These are phyloP conservation scores for Chaetomium sp. DNA, from an alignment of 2,329 filamentous ascomycete genomes.

Conservation along the genomic window DNA sequence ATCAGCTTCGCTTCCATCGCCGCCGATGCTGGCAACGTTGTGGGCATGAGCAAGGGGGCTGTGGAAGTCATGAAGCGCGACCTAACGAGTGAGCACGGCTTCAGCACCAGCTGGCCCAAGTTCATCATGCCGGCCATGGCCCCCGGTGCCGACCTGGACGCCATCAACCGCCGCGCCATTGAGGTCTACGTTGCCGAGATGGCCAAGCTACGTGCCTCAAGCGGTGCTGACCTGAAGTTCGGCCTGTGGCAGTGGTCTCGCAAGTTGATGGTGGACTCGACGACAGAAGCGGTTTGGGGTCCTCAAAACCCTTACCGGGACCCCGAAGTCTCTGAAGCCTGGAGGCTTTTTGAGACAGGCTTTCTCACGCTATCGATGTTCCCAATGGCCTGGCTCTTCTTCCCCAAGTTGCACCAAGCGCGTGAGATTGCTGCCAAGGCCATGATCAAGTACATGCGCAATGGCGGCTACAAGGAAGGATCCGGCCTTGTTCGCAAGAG, in stretches of 20 bases:
- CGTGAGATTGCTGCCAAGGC: slow-evolving; percentile 10
- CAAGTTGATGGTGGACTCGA: slow-evolving; percentile 19
- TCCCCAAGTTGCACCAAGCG: slow-evolving; percentile 7
- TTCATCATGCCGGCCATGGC: slow-evolving; percentile 12
- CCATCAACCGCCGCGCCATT: slow-evolving; percentile 20
- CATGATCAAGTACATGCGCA: slow-evolving; percentile 19
- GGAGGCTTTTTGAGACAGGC: slow-evolving; percentile 17
- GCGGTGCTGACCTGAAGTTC: neutral
- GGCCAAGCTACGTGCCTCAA: slow-evolving; percentile 10
- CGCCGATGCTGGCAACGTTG: slow-evolving; percentile 18
- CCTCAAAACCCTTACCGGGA: slow-evolving; percentile 25
- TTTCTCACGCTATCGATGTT: slow-evolving; percentile 11
- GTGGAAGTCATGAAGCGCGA: slow-evolving; percentile 21
- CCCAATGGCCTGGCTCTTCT: neutral
- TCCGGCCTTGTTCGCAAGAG: slow-evolving; percentile 23
- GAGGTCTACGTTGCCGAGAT: slow-evolving; percentile 17
- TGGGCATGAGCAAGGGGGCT: slow-evolving; percentile 25
- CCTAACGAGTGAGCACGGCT: slow-evolving; percentile 11
- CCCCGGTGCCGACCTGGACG: slow-evolving; percentile 18
- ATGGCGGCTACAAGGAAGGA: slow-evolving; percentile 20
- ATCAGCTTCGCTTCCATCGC: slow-evolving; percentile 25
- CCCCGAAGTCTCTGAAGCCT: slow-evolving; percentile 19
- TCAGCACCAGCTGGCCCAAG: slow-evolving; percentile 11
- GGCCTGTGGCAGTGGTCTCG: slow-evolving; percentile 20
- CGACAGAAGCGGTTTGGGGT: slow-evolving; percentile 25